Evolutionary conservation across 179 eudicot species (phyloP).

Genomic region (Drosera spatulata): DNA sequence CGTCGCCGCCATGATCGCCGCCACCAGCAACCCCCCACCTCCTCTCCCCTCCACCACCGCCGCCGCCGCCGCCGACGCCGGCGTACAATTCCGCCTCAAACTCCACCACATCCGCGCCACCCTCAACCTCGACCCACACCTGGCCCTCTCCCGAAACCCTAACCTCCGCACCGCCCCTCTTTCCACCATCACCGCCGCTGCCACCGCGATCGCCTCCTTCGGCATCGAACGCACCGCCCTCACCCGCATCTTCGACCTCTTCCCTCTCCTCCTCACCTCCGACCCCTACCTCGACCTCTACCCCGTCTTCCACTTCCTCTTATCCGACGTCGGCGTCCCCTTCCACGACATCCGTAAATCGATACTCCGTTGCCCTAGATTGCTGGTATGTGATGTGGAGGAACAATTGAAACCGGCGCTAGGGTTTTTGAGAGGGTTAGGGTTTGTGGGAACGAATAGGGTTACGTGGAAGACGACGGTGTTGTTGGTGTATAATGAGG

Average conservation of each 20-base stretch:
- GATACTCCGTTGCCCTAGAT: constrained; percentile 58
- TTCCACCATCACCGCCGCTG: constrained; percentile 21
- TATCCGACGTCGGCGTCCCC: constrained; percentile 40
- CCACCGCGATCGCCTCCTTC: constrained; percentile 46
- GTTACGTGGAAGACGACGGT: constrained; percentile 38
- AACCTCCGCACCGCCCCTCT: constrained; percentile 53
- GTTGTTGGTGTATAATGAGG: constrained; percentile 56
- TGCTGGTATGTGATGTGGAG: constrained; percentile 41
- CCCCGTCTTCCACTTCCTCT: constrained; percentile 54
- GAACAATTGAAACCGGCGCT: constrained; percentile 48
- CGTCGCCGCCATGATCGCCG: constrained; percentile 6
- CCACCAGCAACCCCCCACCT: constrained; percentile 1
- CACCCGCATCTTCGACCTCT: constrained; percentile 74
- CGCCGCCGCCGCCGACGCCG: constrained; percentile 34
- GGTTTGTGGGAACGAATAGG: constrained; percentile 37
- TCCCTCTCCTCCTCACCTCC: constrained; percentile 55
- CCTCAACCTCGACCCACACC: constrained; percentile 47
- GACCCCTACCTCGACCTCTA: constrained; percentile 53
- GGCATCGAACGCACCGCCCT: constrained; percentile 40
- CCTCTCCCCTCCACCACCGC: constrained; percentile 8
- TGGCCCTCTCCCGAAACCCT: constrained; percentile 68
- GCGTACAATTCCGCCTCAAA: constrained; percentile 48
- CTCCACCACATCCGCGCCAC: constrained; percentile 56
- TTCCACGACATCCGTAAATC: constrained; percentile 35
- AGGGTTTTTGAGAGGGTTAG: constrained; percentile 37